Evolutionary conservation across 305 asterid genomes (phyloP), one percentile per base, ranked within the genome.

Genomic region (Fraxinus nigra): DNA sequence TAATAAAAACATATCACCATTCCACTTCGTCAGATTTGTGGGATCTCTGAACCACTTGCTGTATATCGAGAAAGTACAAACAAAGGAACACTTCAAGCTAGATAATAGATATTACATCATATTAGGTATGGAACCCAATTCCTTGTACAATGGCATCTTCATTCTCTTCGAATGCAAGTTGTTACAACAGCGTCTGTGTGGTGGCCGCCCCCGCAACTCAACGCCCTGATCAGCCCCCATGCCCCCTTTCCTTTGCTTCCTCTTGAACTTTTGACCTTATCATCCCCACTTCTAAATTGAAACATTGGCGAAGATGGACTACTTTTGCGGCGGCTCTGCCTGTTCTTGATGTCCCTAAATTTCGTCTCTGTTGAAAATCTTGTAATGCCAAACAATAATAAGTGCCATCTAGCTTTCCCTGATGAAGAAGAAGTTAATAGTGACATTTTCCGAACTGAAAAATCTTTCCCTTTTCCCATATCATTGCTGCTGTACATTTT

Each of bases 321-420:
- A 48, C 20, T 48, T 48, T 48, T 1, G 2, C 4, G 59, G 59
- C 20, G 20, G 59, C 85, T 82, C 86, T 84, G 91, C 77, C 95
- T 85, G 26, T 67, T 85, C 84, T 82, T 89, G 7, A 90, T 80
- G 43, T 90, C 94, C 70, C 81, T 88, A 84, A 91, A 51, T 28
- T 89, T 89, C 82, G 85, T 79, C 24, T 85, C 81, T 48, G 85
- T 83, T 10, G 92, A 81, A 80, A 86, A 77, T 75, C 87, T 86
- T 65, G 92, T 83, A 7, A 79, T 81, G 48, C 97, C 95, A 70
- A 87, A 86, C 30, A 88, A 79, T 84, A 85, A 82, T 48, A 88
- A 35, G 88, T 87, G 80, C 96, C 92, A 89, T 35, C 82, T 88
- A 1, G 88, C 86, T 54, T 88, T 86, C 81, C 85, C 84, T 0